These are phyloP conservation scores for Alternaria infectoria DNA, from an alignment of 2,329 filamentous ascomycete species.

Conservation along the genomic window DNA sequence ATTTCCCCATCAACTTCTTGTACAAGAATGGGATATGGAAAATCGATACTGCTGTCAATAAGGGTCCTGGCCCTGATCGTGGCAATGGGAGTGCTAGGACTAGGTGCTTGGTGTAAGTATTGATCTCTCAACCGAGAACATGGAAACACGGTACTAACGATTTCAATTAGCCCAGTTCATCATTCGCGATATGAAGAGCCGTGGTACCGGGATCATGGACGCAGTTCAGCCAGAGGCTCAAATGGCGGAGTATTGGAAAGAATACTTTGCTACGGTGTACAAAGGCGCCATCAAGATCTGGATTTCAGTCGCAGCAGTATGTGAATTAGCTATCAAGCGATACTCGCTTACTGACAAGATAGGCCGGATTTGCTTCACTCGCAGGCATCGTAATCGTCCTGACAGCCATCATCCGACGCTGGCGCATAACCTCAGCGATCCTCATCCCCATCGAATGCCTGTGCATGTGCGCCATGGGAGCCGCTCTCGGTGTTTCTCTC, in stretches of 20 bases:
- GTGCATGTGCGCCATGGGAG: slow-evolving; percentile 29
- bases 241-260: slow-evolving; percentile 23
- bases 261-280: slow-evolving; percentile 23
- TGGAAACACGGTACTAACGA: not conserved
- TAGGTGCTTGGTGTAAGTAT: slow-evolving; percentile 35
- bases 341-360: slow-evolving; percentile 12
- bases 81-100: slow-evolving; percentile 26
- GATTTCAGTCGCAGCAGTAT: slow-evolving; percentile 34
- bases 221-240: slow-evolving; percentile 9
- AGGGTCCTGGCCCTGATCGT: slow-evolving; percentile 30
- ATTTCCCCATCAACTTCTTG: not conserved
- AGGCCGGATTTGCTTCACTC: slow-evolving; percentile 32
- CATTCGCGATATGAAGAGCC: slow-evolving; percentile 30
- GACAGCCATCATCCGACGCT: slow-evolving; percentile 17
- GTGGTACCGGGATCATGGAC: slow-evolving; percentile 23
- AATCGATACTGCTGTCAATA: slow-evolving; percentile 20
- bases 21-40: slow-evolving; percentile 26
- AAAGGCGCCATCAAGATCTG: slow-evolving; percentile 26
- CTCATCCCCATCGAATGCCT: slow-evolving; percentile 31
- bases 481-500: slow-evolving; percentile 30
- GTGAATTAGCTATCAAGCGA: slow-evolving; percentile 1
- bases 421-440: slow-evolving; percentile 24
- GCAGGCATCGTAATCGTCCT: slow-evolving; percentile 22
- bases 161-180: slow-evolving; percentile 17
- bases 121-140: not conserved